These are phyloP conservation scores for Diaporthe capsici DNA, from an alignment of 2,329 filamentous ascomycete species.

Conservation along the genomic window DNA sequence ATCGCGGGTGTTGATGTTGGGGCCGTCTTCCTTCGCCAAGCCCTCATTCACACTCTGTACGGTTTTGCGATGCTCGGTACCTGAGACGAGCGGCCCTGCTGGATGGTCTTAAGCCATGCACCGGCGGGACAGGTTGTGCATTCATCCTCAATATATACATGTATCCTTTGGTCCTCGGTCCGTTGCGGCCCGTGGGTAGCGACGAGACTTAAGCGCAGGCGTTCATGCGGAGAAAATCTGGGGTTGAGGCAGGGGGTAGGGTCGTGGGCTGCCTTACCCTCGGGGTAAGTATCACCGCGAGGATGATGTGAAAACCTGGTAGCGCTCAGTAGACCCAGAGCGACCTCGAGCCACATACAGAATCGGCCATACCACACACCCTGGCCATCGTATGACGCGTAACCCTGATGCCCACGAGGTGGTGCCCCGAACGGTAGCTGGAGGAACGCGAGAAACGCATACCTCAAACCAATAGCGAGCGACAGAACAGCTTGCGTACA, in stretches of 20 bases:
- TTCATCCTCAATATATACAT: slow-evolving; percentile 6
- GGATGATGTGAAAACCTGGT: slow-evolving; percentile 13
- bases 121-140: not conserved
- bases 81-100: not conserved
- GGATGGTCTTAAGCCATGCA: not conserved
- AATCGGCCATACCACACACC: not conserved
- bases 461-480: not conserved
- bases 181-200: slow-evolving; percentile 32
- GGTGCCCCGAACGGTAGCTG: not conserved
- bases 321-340: slow-evolving; percentile 10
- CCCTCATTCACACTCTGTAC: not conserved
- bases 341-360: not conserved
- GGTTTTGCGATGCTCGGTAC: not conserved
- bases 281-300: slow-evolving; percentile 38
- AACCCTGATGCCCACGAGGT: not conserved
- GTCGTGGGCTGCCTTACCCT: slow-evolving; percentile 4
- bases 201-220: slow-evolving; percentile 27
- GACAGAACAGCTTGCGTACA: not conserved
- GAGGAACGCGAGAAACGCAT: not conserved
- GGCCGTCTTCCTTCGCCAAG: not conserved
- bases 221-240: slow-evolving; percentile 34
- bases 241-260: slow-evolving; percentile 19
- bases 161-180: slow-evolving; percentile 11
- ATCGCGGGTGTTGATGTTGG: slow-evolving; percentile 1
- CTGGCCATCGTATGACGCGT: slow-evolving; percentile 1